A percentile compares a stretch with the other conserved stretches of the same genome.
phyloP scores from a whole-genome alignment of 2,329 filamentous ascomycete genomes.

The Trichoderma pleuroti region DNA sequence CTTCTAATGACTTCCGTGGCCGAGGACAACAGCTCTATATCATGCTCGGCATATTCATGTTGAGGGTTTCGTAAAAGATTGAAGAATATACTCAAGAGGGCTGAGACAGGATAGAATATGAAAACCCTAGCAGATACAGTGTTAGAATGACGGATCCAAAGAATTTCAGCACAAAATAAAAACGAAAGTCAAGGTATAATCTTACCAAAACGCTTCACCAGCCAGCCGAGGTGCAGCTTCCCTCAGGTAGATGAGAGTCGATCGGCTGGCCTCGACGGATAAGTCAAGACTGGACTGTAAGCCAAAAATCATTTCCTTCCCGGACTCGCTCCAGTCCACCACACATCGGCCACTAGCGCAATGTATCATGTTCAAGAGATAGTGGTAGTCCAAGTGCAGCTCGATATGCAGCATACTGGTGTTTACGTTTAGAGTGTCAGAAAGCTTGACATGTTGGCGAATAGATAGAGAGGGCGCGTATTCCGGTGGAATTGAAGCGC shows the following conservation, averaged over 20 bases:
- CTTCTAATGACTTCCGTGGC: conserved; percentile 43
- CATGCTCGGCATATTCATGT: conserved; percentile 39
- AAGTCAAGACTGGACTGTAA: conserved; percentile 52
- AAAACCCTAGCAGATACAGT: conserved; percentile 40
- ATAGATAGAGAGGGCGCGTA: conserved; percentile 48
- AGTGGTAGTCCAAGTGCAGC: conserved; percentile 53
- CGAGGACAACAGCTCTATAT: conserved; percentile 44
- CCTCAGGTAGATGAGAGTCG: conserved; percentile 48
- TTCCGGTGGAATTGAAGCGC: conserved; percentile 43
- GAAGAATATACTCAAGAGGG: conserved; percentile 52
- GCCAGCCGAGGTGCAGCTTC: conserved; percentile 41
- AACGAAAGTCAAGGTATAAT: background rate
- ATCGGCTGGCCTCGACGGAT: conserved; percentile 53
- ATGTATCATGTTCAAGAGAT: conserved; percentile 54
- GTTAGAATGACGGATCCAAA: background rate
- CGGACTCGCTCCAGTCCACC: conserved; percentile 26
- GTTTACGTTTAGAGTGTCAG: conserved; percentile 27
- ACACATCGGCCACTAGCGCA: conserved; percentile 51
- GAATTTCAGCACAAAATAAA: background rate
- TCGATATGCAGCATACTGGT: conserved; percentile 46
- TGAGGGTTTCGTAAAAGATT: conserved; percentile 50
- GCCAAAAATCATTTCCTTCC: conserved; percentile 34
- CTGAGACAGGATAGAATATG: conserved; percentile 55
- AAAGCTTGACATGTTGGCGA: conserved; percentile 26
- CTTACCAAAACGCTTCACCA: conserved; percentile 46